Evolutionary conservation across 2,329 filamentous ascomycete genomes (phyloP).

Genomic region (Aspergillus cejpii): DNA sequence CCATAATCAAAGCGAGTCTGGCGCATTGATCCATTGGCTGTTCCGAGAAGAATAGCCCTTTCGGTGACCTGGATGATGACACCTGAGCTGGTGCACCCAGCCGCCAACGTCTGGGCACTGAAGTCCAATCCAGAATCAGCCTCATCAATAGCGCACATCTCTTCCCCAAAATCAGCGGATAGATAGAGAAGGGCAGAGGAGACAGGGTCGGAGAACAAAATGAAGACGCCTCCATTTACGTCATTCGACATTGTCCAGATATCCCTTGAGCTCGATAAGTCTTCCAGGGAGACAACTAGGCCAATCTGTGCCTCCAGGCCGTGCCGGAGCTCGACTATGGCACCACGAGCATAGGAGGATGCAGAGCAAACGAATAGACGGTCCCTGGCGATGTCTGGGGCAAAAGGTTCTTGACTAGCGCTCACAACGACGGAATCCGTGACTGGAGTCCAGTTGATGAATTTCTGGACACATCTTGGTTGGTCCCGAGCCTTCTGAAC

Average conservation of each 20-base stretch:
- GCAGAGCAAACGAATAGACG: slow-evolving; percentile 62
- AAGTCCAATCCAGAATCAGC: slow-evolving; percentile 37
- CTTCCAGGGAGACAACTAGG: slow-evolving; percentile 36
- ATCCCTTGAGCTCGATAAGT: slow-evolving; percentile 35
- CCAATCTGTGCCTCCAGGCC: slow-evolving; percentile 64
- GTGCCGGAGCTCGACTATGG: slow-evolving; percentile 61
- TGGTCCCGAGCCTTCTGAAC: slow-evolving; percentile 56
- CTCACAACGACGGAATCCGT: slow-evolving; percentile 41
- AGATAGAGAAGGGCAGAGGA: slow-evolving; percentile 36
- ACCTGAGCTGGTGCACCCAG: slow-evolving; percentile 32
- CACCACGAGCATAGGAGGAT: slow-evolving; percentile 52
- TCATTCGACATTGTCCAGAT: slow-evolving; percentile 41
- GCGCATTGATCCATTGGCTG: slow-evolving; percentile 16
- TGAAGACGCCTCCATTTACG: slow-evolving; percentile 29
- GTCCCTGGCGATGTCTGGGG: slow-evolving; percentile 40
- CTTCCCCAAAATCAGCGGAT: slow-evolving; percentile 33
- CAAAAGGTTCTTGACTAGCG: slow-evolving; percentile 11
- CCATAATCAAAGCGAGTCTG: slow-evolving; percentile 21
- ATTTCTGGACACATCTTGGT: slow-evolving; percentile 50
- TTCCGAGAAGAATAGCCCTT: slow-evolving; percentile 29
- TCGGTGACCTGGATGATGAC: slow-evolving; percentile 41
- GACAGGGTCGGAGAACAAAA: slow-evolving; percentile 40
- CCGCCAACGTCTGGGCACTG: slow-evolving; percentile 41
- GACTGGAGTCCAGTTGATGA: slow-evolving; percentile 57
- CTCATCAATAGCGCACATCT: slow-evolving; percentile 37